Percentiles rank a stretch among this genome's conserved stretches.
Conservation (phyloP, 2,329 filamentous ascomycete genomes). For the Diaporthe humulicola region DNA sequence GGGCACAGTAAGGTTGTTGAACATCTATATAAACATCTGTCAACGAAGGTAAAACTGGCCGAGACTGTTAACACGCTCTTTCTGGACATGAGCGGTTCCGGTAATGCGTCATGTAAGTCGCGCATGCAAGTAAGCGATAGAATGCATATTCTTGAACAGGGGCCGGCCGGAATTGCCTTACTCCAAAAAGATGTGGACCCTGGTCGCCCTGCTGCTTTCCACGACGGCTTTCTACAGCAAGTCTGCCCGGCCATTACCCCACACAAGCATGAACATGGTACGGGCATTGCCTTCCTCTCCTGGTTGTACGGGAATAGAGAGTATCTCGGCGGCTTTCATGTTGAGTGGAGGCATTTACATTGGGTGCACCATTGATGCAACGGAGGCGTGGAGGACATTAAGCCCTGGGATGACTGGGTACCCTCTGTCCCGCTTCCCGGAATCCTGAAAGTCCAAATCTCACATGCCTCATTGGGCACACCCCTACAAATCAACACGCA, state of each 20-base stretch:
- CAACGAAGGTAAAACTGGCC: background rate
- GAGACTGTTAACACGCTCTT: background rate
- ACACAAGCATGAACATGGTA: background rate
- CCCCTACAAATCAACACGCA: too few species aligned
- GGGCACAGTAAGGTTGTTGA: background rate
- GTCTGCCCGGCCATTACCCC: background rate
- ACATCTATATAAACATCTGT: background rate
- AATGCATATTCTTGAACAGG: background rate
- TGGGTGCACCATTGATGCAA: background rate
- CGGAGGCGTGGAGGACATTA: too few species aligned
- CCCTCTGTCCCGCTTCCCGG: too few species aligned
- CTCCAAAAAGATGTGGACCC: background rate
- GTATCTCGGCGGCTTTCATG: background rate
- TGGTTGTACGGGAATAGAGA: background rate
- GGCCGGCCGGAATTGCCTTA: conserved; percentile 2
- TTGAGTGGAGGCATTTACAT: too few species aligned
- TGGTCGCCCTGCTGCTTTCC: background rate
- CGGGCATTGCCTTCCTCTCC: background rate
- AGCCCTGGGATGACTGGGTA: too few species aligned
- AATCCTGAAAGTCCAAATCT: too few species aligned
- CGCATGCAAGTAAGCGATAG: background rate
- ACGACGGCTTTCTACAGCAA: background rate
- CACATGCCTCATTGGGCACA: too few species aligned
- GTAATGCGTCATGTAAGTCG: background rate
- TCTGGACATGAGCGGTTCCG: background rate